phyloP scores from a whole-genome alignment of 108 stramenopile species.

The Aurantiochytrium sp. region DNA sequence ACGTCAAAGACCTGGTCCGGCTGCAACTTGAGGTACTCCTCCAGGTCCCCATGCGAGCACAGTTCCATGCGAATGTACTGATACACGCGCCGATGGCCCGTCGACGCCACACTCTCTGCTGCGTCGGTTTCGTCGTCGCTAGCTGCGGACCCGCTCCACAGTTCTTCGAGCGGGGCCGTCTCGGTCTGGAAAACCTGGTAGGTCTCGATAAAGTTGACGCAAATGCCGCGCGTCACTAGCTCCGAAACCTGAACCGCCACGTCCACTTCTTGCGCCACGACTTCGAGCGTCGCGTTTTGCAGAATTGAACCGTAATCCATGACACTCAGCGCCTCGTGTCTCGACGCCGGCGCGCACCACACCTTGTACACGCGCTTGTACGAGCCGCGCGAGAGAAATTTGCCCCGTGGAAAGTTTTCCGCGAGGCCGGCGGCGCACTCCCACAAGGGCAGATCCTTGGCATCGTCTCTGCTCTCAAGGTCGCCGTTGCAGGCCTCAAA shows the following conservation, averaged over 20 bases:
- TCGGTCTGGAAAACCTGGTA: slow-evolving; percentile 68
- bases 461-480: neutral
- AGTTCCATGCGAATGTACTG: slow-evolving; percentile 98
- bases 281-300: slow-evolving; percentile 59
- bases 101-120: neutral
- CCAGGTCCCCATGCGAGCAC: slow-evolving; percentile 83
- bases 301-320: slow-evolving; percentile 74
- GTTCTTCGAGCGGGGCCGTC: slow-evolving; percentile 58
- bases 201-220: slow-evolving; percentile 84
- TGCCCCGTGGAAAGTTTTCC: neutral
- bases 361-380: slow-evolving; percentile 83
- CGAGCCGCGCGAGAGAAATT: slow-evolving; percentile 79
- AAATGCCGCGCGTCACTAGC: slow-evolving; percentile 73
- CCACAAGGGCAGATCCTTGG: neutral
- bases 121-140: neutral
- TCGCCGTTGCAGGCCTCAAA: neutral
- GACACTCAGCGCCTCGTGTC: slow-evolving; percentile 74
- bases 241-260: slow-evolving; percentile 74
- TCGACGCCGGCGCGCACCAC: slow-evolving; percentile 52
- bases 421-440: neutral
- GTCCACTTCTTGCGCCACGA: slow-evolving; percentile 77
- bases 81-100: slow-evolving; percentile 26
- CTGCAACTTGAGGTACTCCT: slow-evolving; percentile 72
- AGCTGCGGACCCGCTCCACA: slow-evolving; percentile 60
- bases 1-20: neutral